Base-by-base conservation (phyloP, 2,329 filamentous ascomycete genomes). In the Clonostachys sp. region DNA sequence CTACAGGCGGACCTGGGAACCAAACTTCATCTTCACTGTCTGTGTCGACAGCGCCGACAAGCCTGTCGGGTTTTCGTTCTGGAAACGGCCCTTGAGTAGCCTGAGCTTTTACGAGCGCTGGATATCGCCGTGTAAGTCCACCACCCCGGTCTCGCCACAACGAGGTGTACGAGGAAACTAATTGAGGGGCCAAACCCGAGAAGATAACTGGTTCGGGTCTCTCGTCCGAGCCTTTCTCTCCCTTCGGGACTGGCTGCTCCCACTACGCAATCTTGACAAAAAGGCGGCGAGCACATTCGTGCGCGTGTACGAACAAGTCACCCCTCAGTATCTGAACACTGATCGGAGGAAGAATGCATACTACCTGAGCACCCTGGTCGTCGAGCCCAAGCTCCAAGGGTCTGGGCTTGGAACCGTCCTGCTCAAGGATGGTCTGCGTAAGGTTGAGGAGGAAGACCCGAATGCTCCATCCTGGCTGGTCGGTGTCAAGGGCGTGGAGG, bases 341-440 rank as follows among this genome's bases (percentile, higher is more conserved):
- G 55, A 57, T 30, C 55, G 57, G 30, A 62, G 62, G 30, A 55
- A 51, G 30, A 49, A 55, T 8, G 64, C 63, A 13, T 66, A 60
- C 61, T 70, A 70, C 49, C 57, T 70, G 10, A 61, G 62, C 44
- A 62, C 55, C 16, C 49, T 68, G 17, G 61, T 54, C n/a, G 60
- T 68, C 9, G 51, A 56, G 18, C 64, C 66, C 2, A 45, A 44
- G 6, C 45, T 52, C 1, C 66, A 70, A 47, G 61, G 65, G 17
- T 50, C 42, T 5, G 65, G 64, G 1, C 52, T 66, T 10, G 66
- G 66, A 12, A 53, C 50, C 20, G 30, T 59, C 48, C 55, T 69
- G 18, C 45, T 68, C 20, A 47, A 53, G 18, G 50, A 65, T n/a
- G 63, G 60, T 1, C 51, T 70, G 44, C 46, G 47, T 12, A 46